Conservation (phyloP, 306 rosid species). For the Crotalaria pallida region DNA sequence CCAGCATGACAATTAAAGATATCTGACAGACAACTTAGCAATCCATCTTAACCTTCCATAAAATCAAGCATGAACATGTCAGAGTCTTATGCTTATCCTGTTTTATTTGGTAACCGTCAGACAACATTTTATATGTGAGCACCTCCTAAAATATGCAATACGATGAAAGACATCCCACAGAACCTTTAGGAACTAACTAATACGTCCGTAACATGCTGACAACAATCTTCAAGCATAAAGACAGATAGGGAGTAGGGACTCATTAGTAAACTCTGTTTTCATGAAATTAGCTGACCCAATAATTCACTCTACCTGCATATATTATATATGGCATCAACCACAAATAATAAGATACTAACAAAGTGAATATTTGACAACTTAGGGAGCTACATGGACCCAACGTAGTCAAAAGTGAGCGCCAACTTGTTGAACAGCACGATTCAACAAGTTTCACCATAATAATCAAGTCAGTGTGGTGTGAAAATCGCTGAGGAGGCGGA, state of each 20-base stretch:
- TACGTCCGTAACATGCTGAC: not conserved
- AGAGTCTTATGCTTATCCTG: not conserved
- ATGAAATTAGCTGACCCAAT: conserved; percentile 5
- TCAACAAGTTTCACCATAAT: too few relatives aligned
- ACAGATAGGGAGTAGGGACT: not conserved
- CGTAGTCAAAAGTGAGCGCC: too few relatives aligned
- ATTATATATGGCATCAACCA: conserved; percentile 8
- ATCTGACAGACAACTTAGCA: not conserved
- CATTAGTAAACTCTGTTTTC: not conserved
- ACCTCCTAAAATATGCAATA: not conserved
- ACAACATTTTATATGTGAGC: not conserved
- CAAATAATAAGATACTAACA: not conserved
- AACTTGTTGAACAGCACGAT: too few relatives aligned
- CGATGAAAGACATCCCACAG: not conserved
- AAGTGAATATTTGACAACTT: conserved; percentile 7
- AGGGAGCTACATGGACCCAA: not conserved
- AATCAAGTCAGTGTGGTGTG: too few relatives aligned
- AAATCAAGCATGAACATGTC: not conserved
- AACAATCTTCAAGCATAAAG: conserved; percentile 3
- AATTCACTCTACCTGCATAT: not conserved
- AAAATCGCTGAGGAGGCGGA: too few relatives aligned
- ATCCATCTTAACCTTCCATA: not conserved
- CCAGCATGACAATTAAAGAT: not conserved
- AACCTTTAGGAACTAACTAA: not conserved
- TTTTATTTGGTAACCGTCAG: not conserved